phyloP scores from a whole-genome alignment of 1,284 basidiomycete species.

The Heterobasidion occidentale region DNA sequence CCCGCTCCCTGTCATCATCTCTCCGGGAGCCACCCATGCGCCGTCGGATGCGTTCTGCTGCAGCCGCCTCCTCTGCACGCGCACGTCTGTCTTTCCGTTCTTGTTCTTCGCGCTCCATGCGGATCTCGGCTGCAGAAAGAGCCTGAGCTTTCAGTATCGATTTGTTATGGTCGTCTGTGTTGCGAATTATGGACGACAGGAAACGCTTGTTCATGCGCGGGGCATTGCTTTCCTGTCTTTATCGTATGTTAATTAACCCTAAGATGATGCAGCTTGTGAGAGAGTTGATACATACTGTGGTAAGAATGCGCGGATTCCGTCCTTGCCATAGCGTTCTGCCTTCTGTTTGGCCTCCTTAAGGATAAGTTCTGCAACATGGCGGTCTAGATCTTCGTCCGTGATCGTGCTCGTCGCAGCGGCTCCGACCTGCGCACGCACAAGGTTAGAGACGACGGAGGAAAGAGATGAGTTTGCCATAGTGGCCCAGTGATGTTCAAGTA shows the following conservation, averaged over 20 bases:
- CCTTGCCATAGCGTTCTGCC: conserved; percentile 61
- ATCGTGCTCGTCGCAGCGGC: conserved; percentile 50
- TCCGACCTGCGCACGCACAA: conserved; percentile 79
- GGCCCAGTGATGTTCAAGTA: not conserved
- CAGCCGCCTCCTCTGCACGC: conserved; percentile 63
- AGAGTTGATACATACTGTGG: conserved; percentile 22
- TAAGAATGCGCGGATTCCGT: conserved; percentile 65
- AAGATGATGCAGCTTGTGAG: conserved; percentile 6
- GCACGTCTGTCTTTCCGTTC: conserved; percentile 51
- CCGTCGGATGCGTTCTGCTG: conserved; percentile 49
- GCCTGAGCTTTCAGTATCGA: conserved; percentile 75
- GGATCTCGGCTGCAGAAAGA: conserved; percentile 63
- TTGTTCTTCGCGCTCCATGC: conserved; percentile 53
- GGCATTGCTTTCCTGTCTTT: conserved; percentile 44
- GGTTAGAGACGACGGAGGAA: conserved; percentile 78
- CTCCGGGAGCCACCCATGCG: conserved; percentile 25
- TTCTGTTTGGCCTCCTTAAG: conserved; percentile 87
- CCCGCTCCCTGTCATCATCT: conserved; percentile 14
- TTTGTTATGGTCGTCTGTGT: conserved; percentile 89
- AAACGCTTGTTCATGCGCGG: conserved; percentile 91
- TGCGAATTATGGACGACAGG: conserved; percentile 79
- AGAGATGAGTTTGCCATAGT: conserved; percentile 42
- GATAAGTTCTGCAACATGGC: conserved; percentile 82
- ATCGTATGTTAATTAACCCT: not conserved
- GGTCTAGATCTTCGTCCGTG: conserved; percentile 79